A percentile compares a stretch with the other conserved stretches of the same genome.
phyloP scores from a whole-genome alignment of 2,329 filamentous ascomycete species.

The Alternaria metachromatica region DNA sequence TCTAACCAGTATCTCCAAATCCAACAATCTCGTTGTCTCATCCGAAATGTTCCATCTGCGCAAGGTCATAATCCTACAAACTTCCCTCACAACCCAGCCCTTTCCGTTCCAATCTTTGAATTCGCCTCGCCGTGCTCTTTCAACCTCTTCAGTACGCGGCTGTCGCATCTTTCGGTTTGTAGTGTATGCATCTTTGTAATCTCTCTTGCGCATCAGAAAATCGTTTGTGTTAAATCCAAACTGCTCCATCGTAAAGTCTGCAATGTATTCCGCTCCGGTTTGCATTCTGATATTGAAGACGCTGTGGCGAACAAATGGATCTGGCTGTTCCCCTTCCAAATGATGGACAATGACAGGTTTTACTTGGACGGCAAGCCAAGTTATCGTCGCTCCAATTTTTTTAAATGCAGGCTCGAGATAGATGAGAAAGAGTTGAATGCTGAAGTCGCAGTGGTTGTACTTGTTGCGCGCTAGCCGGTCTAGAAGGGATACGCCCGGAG shows the following conservation, averaged over 20 bases:
- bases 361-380: background rate
- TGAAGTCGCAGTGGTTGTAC: constrained; percentile 7
- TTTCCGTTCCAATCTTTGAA: background rate
- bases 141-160: background rate
- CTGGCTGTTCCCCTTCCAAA: background rate
- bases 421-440: background rate
- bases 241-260: constrained; percentile 11
- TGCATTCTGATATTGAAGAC: constrained; percentile 4
- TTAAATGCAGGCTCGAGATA: background rate
- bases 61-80: background rate
- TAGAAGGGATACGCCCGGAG: background rate
- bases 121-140: background rate
- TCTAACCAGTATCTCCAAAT: background rate
- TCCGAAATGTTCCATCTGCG: background rate
- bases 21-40: background rate
- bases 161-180: background rate
- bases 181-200: background rate
- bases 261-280: constrained; percentile 1
- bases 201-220: constrained; percentile 3
- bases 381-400: background rate
- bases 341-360: background rate
- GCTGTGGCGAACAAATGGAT: constrained; percentile 1
- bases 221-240: background rate
- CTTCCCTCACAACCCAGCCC: background rate
- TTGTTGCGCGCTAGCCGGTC: background rate